Evolutionary conservation across 164 flowering plant genomes (phyloP), one percentile per base, ranked within the genome.

Genomic region (Kalanchoe fedtschenkoi): DNA sequence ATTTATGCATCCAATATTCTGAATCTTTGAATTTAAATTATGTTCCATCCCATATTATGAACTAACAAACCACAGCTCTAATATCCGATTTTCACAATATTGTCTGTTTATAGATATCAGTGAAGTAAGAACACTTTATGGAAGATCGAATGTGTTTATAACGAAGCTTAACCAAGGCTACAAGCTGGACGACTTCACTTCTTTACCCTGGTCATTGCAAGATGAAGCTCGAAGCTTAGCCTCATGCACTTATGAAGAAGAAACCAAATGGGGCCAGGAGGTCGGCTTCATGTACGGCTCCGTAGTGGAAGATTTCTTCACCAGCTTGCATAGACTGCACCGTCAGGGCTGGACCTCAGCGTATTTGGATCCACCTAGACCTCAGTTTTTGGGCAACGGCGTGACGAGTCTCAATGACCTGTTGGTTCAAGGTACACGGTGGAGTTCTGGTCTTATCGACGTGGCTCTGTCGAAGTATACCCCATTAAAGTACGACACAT

Each of bases 181-280:
- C 41, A 66, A 34, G 16, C 39, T 33, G 5, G 13, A 8, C 16
- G 35, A 0, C 6, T 26, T 26, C 10, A 26, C 10, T 51, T 24
- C 62, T 32, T 10, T 39, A 2, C 29, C 26, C 0, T 33, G 22
- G 10, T 28, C 21, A 54, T 17, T 67, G 43, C 55, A 41, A 1
- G 43, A 69, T n/a, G 78, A 79, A 61, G 41, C 79, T 5, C 63
- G 64, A 15, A 15, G 66, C 34, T 29, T 79, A 29, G 84, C 85
- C 21, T 70, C 84, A 63, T 80, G 83, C 32, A 34, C 39, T 6
- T 78, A 72, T 56, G 81, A 80, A 51, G 60, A 71, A 10, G 22
- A 65, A n/a, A 78, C 80, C 3, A 61, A 69, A 72, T 82, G 86
- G 86, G 86, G 86, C 5, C 11, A 75, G 61, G 65, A 81, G 85